Evolutionary conservation across 257 asterid genomes (phyloP), one percentile per base, ranked within the genome.

Genomic region (Galeopsis tetrahit): DNA sequence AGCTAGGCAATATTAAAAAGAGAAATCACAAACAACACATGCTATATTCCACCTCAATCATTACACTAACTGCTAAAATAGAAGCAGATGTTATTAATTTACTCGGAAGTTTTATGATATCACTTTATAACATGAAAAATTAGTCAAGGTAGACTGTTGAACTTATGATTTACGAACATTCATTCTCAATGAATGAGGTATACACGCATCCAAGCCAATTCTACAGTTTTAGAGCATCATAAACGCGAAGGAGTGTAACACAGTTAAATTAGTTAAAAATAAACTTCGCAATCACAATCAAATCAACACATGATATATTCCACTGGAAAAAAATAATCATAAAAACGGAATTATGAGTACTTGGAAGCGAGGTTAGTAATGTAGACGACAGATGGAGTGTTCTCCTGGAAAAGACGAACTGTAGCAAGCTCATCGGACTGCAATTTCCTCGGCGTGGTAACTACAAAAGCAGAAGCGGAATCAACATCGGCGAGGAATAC

Each of bases 381-480:
- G 81, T 88, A 86, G 63, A 90, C 99, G 72, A 95, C 97, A 2
- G 97, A 92, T 8, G 99, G 99, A 39, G 98, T 95, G 77, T 90
- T 95, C 79, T 90, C 96, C 66, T 90, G 91, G 74, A 92, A 95
- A 34, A 95, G 96, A 10, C 94, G 90, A 73, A 95, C 97, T 0
- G 99, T 90, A 32, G 99, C 99, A 1, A 95, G 88, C 85, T 92
- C 99, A 84, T 95, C 99, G 9, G 94, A 40, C 84, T 92, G 98
- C 86, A 90, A 84, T 79, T 87, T 95, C 83, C 87, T 85, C 60
- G 96, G 88, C 35, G 90, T 21, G 11, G 90, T 60, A 36, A 85
- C 84, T 0, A 88, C 97, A 60, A 95, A 95, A 35, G 99, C 98
- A 39, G 90, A 79, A 10, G 96, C 97, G 5, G 86, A 62, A 84